Evolutionary conservation across 495 filamentous ascomycete species (phyloP), one percentile per base, ranked within the genome.

Genomic region (Massariosphaeria phaeospora): DNA sequence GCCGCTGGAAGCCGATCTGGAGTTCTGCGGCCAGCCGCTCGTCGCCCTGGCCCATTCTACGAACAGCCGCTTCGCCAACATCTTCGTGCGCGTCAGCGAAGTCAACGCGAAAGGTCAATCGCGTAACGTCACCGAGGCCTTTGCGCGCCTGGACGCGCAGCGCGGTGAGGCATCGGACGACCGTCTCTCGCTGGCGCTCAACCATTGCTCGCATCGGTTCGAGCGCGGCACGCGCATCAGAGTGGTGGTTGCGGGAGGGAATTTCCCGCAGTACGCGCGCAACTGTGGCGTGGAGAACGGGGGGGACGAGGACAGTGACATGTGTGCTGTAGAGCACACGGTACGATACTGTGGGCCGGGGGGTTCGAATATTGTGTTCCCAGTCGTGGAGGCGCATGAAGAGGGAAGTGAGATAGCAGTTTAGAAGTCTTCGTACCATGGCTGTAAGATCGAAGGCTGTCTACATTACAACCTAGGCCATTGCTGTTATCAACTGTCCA

Each of bases 391-490:
- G n/a, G n/a, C n/a, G n/a, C n/a, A n/a, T n/a, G n/a, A n/a, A n/a
- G n/a, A n/a, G n/a, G n/a, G n/a, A n/a, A n/a, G n/a, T n/a, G n/a
- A n/a, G n/a, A n/a, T n/a, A n/a, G n/a, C n/a, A n/a, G n/a, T n/a
- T n/a, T n/a, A n/a, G n/a, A n/a, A n/a, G n/a, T n/a, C n/a, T n/a
- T n/a, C n/a, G n/a, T n/a, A n/a, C n/a, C n/a, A n/a, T n/a, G n/a
- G n/a, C n/a, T n/a, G n/a, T n/a, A n/a, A n/a, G n/a, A n/a, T n/a
- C n/a, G n/a, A n/a, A n/a, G n/a, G n/a, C n/a, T n/a, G n/a, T n/a
- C n/a, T 38, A 54, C 51, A 54, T 54, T 2, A 54, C 51, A 3
- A 17, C 47, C 18, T 41, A 54, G 13, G 51, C 51, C 26, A 54
- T 47, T 3, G 51, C 51, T 2, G 51, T 41, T 30, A 54, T 41